Base-by-base conservation (phyloP, 345 rosid genomes). In the Schrenkiella parvula region DNA sequence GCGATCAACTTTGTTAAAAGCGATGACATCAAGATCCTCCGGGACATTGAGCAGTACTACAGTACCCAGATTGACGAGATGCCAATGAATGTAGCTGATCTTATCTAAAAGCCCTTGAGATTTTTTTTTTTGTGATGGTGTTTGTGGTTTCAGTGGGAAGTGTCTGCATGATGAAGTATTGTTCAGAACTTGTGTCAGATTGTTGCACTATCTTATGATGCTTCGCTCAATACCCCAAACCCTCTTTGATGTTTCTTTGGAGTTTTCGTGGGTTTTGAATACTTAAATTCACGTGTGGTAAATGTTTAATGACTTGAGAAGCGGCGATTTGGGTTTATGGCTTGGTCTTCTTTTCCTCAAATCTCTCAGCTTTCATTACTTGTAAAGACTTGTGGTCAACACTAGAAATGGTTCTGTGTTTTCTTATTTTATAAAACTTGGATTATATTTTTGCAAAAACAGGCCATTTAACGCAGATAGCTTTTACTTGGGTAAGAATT, bases 51-150 rank as follows among this genome's bases (percentile, higher is more conserved):
- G 86, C 95, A 89, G 70, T 92, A 89, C 52, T 89, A 92, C 81
- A 89, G 92, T 80, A 92, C 98, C 51, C 96, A 92, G 91, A 92
- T 92, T 5, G 95, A 89, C 12, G 98, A 92, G 80, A 89, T 92
- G 96, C 96, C 96, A 0, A 84, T 89, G 98, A 92, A 89, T 64
- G 95, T 89, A 71, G 88, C 95, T 54, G 98, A 92, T 79, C 86
- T 92, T 32, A 85, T 90, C 62, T 88, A 64, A 78, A 68, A 59
- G 64, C 54, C 29, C 1, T 34, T 60, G 50, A n/a, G n/a, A n/a
- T 34, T 42, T 9, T 26, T 21, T 28, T 17, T 52, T 47, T 35
- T 28, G 53, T 64, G 64, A 64, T 58, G 70, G 64, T 57, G 43
- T 57, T 43, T 56, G 48, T n/a, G 14, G 32, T 60, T 74, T 60